A percentile compares a stretch with the other conserved stretches of the same genome.
Evolutionary conservation across 129 eudicot genomes (phyloP).

Genomic region (Oenanthe sinensis): DNA sequence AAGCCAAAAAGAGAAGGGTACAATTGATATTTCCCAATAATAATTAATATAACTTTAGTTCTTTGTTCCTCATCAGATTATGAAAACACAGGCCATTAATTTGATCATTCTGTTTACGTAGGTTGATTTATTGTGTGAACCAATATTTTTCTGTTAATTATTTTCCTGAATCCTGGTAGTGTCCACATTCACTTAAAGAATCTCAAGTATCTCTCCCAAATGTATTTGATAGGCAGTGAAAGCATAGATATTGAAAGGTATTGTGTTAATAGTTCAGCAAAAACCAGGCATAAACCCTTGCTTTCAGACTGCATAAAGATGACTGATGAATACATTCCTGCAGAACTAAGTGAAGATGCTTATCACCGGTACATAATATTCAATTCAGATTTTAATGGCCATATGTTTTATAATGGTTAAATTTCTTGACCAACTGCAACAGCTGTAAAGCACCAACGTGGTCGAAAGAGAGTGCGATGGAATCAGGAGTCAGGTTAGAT

Average conservation of each 20-base stretch:
- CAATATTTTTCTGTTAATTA: background rate
- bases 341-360: slow-evolving; percentile 56
- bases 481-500: slow-evolving; percentile 68
- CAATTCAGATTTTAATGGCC: background rate
- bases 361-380: background rate
- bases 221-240: slow-evolving; percentile 9
- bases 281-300: slow-evolving; percentile 24
- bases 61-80: background rate
- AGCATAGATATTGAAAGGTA: slow-evolving; percentile 33
- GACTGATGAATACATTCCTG: slow-evolving; percentile 64
- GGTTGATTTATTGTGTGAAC: background rate
- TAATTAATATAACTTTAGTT: background rate
- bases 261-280: slow-evolving; percentile 27
- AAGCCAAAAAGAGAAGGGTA: too few species aligned
- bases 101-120: background rate
- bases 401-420: background rate
- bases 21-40: background rate
- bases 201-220: background rate
- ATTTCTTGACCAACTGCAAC: slow-evolving; percentile 16
- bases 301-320: slow-evolving; percentile 47
- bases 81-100: background rate
- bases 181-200: background rate
- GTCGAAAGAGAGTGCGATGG: slow-evolving; percentile 60
- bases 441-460: slow-evolving; percentile 37
- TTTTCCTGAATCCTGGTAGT: background rate